Conservation (phyloP, 2,329 filamentous ascomycete genomes). For the Exophiala bonariae region DNA sequence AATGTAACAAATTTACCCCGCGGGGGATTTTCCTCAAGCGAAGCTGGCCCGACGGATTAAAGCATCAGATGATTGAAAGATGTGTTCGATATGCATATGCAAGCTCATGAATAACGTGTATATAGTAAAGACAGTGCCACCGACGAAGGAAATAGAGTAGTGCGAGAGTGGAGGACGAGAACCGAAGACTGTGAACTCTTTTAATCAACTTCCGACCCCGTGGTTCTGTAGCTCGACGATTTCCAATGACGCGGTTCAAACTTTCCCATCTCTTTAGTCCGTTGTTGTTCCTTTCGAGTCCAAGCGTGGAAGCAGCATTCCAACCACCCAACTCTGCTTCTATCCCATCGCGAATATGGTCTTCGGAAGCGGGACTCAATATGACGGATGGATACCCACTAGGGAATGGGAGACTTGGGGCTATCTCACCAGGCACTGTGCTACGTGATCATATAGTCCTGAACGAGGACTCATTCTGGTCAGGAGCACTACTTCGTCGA, state of each 20-base stretch:
- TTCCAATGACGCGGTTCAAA: background rate
- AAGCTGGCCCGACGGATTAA: too few species aligned
- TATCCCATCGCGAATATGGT: background rate
- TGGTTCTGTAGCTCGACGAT: too few species aligned
- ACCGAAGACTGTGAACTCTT: too few species aligned
- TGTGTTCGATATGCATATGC: too few species aligned
- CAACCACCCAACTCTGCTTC: constrained; percentile 1
- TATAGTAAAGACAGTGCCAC: too few species aligned
- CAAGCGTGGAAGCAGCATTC: background rate
- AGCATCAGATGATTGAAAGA: too few species aligned
- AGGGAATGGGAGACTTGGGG: constrained; percentile 1
- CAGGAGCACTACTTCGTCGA: background rate
- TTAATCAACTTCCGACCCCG: too few species aligned
- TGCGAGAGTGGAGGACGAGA: too few species aligned
- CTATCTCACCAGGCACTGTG: constrained; percentile 1
- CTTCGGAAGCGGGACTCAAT: background rate
- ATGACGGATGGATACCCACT: constrained; percentile 2
- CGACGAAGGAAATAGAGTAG: too few species aligned
- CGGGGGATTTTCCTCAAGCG: too few species aligned
- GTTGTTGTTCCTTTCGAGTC: background rate
- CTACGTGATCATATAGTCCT: background rate
- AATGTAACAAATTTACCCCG: constrained; percentile 3
- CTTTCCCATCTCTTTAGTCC: background rate
- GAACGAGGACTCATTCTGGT: constrained; percentile 4
- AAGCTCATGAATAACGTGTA: background rate